Base-by-base conservation (phyloP, 2,329 filamentous ascomycete genomes). In the Colletotrichum chrysophilum region DNA sequence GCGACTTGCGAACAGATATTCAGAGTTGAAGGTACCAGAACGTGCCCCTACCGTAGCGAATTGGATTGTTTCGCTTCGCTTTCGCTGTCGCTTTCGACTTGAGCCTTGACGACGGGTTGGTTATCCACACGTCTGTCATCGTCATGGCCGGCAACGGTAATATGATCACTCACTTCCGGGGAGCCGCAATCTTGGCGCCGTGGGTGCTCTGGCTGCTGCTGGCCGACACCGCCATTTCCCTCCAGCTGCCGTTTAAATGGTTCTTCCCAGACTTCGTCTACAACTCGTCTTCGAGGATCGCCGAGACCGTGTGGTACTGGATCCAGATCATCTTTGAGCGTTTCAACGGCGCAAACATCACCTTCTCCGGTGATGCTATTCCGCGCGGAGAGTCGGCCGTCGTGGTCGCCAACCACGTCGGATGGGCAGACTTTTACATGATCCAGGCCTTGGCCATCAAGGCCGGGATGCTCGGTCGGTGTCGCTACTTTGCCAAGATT, bases 391-490 rank as follows among this genome's bases (percentile, higher is more conserved):
- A 93, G 82, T 91, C 88, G 30, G 91, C 90, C 70, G 88, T 93
- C 69, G 89, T 93, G 36, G 83, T 93, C 69, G 85, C 88, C 70
- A 92, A 93, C 80, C 91, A 93, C 82, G 88, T 92, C 52, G 87
- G 86, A 67, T 93, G 91, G 91, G 86, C 87, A 72, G 91, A 93
- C 81, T 92, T 93, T 80, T 93, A 92, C 84, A 88, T 92, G 86
- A 90, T 93, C 77, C 91, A 93, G 82, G 87, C 88, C 48, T 82
- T 92, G 56, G 91, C 91, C 16, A 78, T 88, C 64, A 84, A 84
- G 56, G 83, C 88, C 14, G 87, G 86, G 70, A 93, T 93, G 92
- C 86, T 93, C 9, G 86, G 89, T n/a, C 86, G 89, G 66, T 92
- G 89, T 79, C 88, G 90, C 32, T 93, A 91, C 86, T 92, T 93